Conservation (phyloP, 2,329 filamentous ascomycete genomes). For the Colletotrichum lupini region DNA sequence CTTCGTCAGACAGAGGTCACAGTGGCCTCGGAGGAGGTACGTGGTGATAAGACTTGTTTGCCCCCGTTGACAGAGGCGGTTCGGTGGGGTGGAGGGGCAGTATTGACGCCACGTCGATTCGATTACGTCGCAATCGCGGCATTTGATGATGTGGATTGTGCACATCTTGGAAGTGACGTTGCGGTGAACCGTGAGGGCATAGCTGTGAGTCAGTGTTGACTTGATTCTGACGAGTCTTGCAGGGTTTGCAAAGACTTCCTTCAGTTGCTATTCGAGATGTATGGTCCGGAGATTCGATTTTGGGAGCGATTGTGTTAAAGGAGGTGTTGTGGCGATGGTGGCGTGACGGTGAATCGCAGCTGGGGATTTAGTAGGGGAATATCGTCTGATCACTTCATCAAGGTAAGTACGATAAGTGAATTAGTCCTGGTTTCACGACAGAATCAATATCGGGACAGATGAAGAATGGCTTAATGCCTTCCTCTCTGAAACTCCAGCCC, state of each 20-base stretch:
- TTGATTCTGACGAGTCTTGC: neutral
- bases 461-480: too few relatives aligned
- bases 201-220: neutral
- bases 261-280: neutral
- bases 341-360: neutral
- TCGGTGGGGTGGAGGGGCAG: neutral
- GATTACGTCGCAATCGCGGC: neutral
- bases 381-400: too few relatives aligned
- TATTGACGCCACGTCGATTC: neutral
- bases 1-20: neutral
- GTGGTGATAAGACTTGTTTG: slow-evolving; percentile 6
- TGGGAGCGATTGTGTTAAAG: too few relatives aligned
- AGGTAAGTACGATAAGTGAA: too few relatives aligned
- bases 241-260: neutral
- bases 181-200: neutral
- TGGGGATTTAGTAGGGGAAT: neutral
- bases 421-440: too few relatives aligned
- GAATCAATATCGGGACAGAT: too few relatives aligned
- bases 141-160: slow-evolving; percentile 14
- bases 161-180: neutral
- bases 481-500: too few relatives aligned
- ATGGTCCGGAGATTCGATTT: too few relatives aligned
- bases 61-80: neutral
- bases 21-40: neutral
- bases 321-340: too few relatives aligned